Evolutionary conservation across 306 rosid genomes (phyloP).

Genomic region (Cucurbita ficifolia): DNA sequence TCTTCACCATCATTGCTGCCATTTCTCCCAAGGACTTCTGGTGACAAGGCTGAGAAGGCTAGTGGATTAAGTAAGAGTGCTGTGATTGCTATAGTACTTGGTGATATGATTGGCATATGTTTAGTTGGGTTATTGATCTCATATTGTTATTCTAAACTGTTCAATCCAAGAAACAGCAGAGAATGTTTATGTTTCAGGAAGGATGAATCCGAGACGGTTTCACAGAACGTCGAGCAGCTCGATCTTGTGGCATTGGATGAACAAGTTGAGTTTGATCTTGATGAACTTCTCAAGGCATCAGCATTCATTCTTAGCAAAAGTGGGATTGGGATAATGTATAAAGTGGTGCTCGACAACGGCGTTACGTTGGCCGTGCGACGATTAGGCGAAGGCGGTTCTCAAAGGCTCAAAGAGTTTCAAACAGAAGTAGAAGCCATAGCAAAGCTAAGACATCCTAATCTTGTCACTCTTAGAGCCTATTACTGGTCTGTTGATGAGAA

Average conservation of each 20-base stretch:
- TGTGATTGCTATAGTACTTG: conserved; percentile 63
- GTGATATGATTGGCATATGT: conserved; percentile 77
- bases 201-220: conserved; percentile 59
- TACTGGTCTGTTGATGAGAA: conserved; percentile 99
- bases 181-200: conserved; percentile 69
- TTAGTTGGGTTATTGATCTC: conserved; percentile 76
- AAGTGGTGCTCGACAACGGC: conserved; percentile 95
- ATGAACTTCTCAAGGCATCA: conserved; percentile 96
- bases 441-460: conserved; percentile 73
- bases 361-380: conserved; percentile 74
- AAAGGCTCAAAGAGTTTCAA: conserved; percentile 87
- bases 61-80: conserved; percentile 60
- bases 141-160: conserved; percentile 59
- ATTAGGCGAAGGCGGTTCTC: conserved; percentile 97
- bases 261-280: conserved; percentile 82
- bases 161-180: conserved; percentile 26
- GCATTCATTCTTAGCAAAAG: conserved; percentile 97
- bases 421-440: conserved; percentile 97
- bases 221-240: conserved; percentile 72
- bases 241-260: conserved; percentile 82
- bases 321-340: conserved; percentile 93
- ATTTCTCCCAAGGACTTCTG: conserved; percentile 35
- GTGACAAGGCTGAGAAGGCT: conserved; percentile 20
- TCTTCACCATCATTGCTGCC: conserved; percentile 62
- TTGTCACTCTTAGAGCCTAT: conserved; percentile 73